phyloP scores from a whole-genome alignment of 495 filamentous ascomycete species.

The Tirmania nivea region DNA sequence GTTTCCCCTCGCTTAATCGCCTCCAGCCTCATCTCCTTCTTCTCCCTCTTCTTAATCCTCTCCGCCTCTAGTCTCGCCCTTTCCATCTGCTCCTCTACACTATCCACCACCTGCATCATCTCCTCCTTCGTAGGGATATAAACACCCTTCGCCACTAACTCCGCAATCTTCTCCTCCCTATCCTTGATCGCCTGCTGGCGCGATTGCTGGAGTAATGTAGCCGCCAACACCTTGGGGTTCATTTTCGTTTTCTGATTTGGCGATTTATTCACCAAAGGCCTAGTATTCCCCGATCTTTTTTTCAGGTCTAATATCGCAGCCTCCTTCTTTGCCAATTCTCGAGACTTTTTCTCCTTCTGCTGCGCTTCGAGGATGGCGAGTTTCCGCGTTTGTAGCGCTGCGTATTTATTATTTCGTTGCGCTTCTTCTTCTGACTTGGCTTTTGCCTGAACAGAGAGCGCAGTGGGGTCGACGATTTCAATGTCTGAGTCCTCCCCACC shows the following conservation, averaged over 20 bases:
- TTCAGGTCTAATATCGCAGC: background rate
- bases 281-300: background rate
- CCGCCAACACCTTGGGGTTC: slow-evolving; percentile 47
- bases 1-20: slow-evolving; percentile 23
- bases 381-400: background rate
- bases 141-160: slow-evolving; percentile 56
- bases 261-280: background rate
- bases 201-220: slow-evolving; percentile 41
- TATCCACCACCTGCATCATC: slow-evolving; percentile 50
- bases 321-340: background rate
- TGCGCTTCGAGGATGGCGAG: background rate
- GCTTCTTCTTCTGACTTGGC: background rate
- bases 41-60: slow-evolving; percentile 55
- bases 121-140: slow-evolving; percentile 74
- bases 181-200: slow-evolving; percentile 60
- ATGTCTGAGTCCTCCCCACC: slow-evolving; percentile 38
- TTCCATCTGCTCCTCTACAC: slow-evolving; percentile 71
- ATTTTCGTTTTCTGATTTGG: slow-evolving; percentile 23
- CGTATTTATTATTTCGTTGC: background rate
- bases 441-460: background rate
- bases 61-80: slow-evolving; percentile 62
- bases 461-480: slow-evolving; percentile 29
- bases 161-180: slow-evolving; percentile 54
- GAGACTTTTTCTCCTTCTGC: background rate
- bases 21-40: slow-evolving; percentile 41